phyloP scores from a whole-genome alignment of 306 rosid genomes.

The Sophora flavescens region DNA sequence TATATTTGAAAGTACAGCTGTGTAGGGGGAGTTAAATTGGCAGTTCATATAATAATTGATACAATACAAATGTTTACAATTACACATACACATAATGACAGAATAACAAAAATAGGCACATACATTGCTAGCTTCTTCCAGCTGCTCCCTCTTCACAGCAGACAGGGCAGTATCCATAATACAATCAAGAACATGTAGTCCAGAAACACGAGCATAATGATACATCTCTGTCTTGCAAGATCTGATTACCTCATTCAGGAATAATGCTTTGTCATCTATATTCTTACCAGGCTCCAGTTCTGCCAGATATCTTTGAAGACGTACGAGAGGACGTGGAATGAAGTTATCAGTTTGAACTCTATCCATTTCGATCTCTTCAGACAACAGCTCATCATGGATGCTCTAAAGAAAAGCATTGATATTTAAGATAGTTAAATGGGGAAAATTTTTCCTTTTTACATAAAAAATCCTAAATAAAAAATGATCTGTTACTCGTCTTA shows the following conservation, averaged over 20 bases:
- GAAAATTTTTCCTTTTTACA: neutral
- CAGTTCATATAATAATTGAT: constrained; percentile 34
- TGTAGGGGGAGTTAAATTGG: constrained; percentile 30
- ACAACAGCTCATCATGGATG: constrained; percentile 80
- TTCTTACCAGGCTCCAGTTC: constrained; percentile 59
- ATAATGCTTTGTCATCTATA: constrained; percentile 47
- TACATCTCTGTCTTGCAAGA: constrained; percentile 80
- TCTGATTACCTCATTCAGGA: constrained; percentile 54
- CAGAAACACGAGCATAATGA: constrained; percentile 95
- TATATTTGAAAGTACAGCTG: constrained; percentile 39
- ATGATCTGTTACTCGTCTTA: constrained; percentile 10
- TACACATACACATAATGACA: constrained; percentile 15
- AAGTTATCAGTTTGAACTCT: constrained; percentile 68
- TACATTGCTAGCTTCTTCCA: constrained; percentile 92
- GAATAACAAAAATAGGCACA: constrained; percentile 58
- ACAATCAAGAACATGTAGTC: constrained; percentile 88
- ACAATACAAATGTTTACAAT: constrained; percentile 11
- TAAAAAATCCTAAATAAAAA: constrained; percentile 32
- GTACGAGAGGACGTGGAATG: constrained; percentile 74
- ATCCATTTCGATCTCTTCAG: constrained; percentile 76
- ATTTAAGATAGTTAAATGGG: constrained; percentile 41
- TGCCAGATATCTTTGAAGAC: constrained; percentile 58
- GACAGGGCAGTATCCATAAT: constrained; percentile 86
- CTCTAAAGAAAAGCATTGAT: constrained; percentile 57
- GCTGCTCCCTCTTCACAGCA: constrained; percentile 87